Base-by-base conservation (phyloP, 1,284 basidiomycete genomes). In the Ustilago bromivora region DNA sequence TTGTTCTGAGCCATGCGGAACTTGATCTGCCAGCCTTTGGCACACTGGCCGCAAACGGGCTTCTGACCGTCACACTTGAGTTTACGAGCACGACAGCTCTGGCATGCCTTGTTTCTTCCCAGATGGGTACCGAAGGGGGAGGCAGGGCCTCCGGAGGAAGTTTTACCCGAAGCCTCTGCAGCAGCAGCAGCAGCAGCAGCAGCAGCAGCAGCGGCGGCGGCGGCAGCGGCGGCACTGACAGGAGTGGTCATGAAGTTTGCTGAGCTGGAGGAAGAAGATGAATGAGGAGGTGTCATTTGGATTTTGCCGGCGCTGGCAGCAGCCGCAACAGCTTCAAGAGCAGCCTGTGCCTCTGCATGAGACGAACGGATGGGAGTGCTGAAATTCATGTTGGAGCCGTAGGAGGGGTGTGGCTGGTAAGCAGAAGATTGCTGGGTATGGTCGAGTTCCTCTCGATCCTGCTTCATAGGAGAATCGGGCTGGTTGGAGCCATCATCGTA, bases 61-160 rank as follows among this genome's bases (percentile, higher is more conserved):
- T 78, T 78, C 40, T 73, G 71, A 12, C 80, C 80, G 53, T 82
- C 80, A 47, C 80, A 82, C 54, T 82, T 82, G 54, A 82, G 76
- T 61, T 82, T 82, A 31, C 80, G 79, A 12, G 80, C 80, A 40
- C 80, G 67, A 57, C 80, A 82, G 60, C 76, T 78, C 56, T 74
- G 76, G 56, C 80, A 82, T 12, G 80, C 80, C 67, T 80, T 73
- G 68, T 82, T 82, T 12, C 80, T 61, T 9, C 80, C 80, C 15
- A 82, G 75, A 51, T 82, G 80, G 35, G 75, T 78, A 43, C 73
- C 66, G 52, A 82, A 82, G 57, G 80, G 80, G 28, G 79, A 75
- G 53, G 67, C 57, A 1, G 68, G 23, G 3, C 41, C 28, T 5
- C 61, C 61, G 3, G 66, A 70, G 9, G 74, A 69, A 5, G 60